A percentile compares a stretch with the other conserved stretches of the same genome.
phyloP scores from a whole-genome alignment of 2,329 filamentous ascomycete species.

The Calonectria crousiana region DNA sequence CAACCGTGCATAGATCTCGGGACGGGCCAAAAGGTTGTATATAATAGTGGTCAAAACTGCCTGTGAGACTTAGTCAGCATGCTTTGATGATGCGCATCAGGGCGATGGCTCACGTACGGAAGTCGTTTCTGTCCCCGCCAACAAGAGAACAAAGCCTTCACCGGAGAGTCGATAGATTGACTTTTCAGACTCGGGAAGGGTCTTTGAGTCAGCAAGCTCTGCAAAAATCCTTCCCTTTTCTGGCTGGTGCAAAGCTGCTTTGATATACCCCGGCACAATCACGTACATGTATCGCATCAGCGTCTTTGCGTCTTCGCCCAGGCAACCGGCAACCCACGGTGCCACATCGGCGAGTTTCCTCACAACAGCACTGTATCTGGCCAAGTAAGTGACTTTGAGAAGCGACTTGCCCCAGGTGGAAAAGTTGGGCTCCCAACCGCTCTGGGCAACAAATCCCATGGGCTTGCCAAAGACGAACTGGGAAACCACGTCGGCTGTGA shows the following conservation, averaged over 20 bases:
- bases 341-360: conserved; percentile 36
- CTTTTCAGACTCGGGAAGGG: conserved; percentile 52
- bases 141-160: conserved; percentile 52
- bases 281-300: conserved; percentile 35
- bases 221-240: conserved; percentile 32
- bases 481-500: conserved; percentile 54
- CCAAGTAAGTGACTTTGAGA: conserved; percentile 48
- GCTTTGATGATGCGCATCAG: fast-evolving
- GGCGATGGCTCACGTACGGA: conserved; percentile 39
- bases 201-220: conserved; percentile 34
- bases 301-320: conserved; percentile 29
- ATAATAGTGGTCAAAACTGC: conserved; percentile 50
- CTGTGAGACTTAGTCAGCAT: conserved; percentile 7
- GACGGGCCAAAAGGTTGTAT: conserved; percentile 51
- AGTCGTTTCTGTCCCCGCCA: conserved; percentile 55
- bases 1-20: conserved; percentile 44
- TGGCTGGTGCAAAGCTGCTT: conserved; percentile 16
- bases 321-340: conserved; percentile 27
- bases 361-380: conserved; percentile 46
- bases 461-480: conserved; percentile 53
- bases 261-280: conserved; percentile 27
- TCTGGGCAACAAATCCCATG: conserved; percentile 45
- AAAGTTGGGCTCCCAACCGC: conserved; percentile 53
- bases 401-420: conserved; percentile 50
- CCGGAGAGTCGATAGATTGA: conserved; percentile 48